phyloP scores from a whole-genome alignment of 148 eudicot genomes.

The Rhododendron williamsianum region DNA sequence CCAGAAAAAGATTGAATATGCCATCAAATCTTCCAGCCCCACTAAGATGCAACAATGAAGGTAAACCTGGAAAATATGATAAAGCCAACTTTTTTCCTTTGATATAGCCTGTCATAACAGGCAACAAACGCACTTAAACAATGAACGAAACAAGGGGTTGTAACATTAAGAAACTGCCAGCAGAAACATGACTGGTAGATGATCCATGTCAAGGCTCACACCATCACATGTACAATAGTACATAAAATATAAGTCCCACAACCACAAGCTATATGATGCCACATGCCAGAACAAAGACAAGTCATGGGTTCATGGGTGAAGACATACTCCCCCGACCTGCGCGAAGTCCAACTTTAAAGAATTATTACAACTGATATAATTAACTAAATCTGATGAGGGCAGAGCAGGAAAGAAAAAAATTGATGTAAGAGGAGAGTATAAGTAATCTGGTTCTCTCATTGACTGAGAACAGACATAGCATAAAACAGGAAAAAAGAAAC shows the following conservation, averaged over 20 bases:
- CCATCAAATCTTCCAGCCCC: neutral
- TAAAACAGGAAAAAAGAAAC: conserved; percentile 6
- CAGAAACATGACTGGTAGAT: neutral
- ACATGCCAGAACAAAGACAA: conserved; percentile 11
- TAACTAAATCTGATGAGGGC: neutral
- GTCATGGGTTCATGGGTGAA: conserved; percentile 6
- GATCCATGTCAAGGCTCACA: conserved; percentile 4
- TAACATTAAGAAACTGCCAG: neutral
- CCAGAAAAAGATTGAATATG: neutral
- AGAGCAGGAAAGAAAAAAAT: neutral
- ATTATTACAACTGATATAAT: neutral
- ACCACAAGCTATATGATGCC: conserved; percentile 8
- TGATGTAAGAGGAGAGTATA: neutral
- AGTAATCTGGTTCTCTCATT: neutral
- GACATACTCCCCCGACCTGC: neutral
- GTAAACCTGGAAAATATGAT: neutral
- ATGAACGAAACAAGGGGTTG: neutral
- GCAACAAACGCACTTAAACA: neutral
- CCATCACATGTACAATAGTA: neutral
- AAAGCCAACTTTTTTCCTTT: neutral
- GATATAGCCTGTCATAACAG: neutral
- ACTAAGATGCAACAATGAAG: neutral
- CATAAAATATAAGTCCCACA: neutral
- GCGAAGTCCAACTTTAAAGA: conserved; percentile 1
- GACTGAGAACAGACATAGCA: neutral